A percentile compares a stretch with the other conserved stretches of the same genome.
Conservation (phyloP, 805 yeast genomes). For the Yamadazyma laniorum region DNA sequence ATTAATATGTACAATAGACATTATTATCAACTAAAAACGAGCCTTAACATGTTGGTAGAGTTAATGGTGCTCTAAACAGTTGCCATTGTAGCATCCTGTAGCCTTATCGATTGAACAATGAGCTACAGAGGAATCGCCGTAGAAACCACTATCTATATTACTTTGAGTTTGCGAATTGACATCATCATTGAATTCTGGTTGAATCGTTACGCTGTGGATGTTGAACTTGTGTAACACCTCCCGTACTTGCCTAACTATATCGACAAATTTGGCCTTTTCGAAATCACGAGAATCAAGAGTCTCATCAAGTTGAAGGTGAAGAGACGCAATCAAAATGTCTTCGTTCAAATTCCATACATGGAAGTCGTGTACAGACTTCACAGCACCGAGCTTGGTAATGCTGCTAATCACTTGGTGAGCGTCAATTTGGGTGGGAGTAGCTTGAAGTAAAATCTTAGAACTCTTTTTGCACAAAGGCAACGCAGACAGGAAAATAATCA, state of each 20-base stretch:
- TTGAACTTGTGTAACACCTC: slow-evolving; percentile 79
- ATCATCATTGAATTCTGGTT: slow-evolving; percentile 72
- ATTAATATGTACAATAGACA: neutral
- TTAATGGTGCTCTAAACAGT: slow-evolving; percentile 16
- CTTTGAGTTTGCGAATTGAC: slow-evolving; percentile 9
- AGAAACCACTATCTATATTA: slow-evolving; percentile 16
- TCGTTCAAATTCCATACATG: slow-evolving; percentile 97
- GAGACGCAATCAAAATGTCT: slow-evolving; percentile 78
- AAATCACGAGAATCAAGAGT: slow-evolving; percentile 53
- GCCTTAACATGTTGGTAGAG: too few relatives aligned
- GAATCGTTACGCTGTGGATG: slow-evolving; percentile 91
- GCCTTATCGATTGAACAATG: slow-evolving; percentile 32
- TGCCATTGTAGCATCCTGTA: slow-evolving; percentile 29
- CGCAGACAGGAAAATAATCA: slow-evolving; percentile 87
- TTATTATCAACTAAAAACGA: too few relatives aligned
- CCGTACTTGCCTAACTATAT: slow-evolving; percentile 73
- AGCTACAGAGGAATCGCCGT: slow-evolving; percentile 29
- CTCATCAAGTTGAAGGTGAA: slow-evolving; percentile 70
- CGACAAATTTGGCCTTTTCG: slow-evolving; percentile 47
- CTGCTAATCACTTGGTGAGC: slow-evolving; percentile 71
- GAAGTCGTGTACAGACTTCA: slow-evolving; percentile 86
- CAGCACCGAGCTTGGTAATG: slow-evolving; percentile 66
- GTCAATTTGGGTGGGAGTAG: slow-evolving; percentile 82
- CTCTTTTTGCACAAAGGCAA: slow-evolving; percentile 85
- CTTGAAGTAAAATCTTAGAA: slow-evolving; percentile 85